phyloP scores from a whole-genome alignment of 768 basidiomycete species.

The Daedalea quercina region DNA sequence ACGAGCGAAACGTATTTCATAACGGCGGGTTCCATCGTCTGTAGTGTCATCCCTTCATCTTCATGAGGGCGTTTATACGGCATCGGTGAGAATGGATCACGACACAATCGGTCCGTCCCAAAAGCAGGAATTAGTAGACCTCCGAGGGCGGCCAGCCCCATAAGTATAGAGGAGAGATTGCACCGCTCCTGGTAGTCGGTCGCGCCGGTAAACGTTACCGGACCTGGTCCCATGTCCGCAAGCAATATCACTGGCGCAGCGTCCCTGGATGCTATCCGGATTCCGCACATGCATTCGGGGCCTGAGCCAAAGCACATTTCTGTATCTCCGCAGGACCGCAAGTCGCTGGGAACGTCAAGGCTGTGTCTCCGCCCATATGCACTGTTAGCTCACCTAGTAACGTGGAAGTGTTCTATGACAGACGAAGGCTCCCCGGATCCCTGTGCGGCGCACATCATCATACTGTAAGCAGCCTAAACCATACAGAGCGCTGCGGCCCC shows the following conservation, averaged over 20 bases:
- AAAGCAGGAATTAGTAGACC: too few species aligned
- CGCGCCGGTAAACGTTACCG: background rate
- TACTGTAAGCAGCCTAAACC: background rate
- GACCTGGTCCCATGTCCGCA: background rate
- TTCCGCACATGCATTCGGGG: background rate
- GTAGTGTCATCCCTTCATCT: too few species aligned
- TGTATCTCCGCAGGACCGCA: slow-evolving; percentile 1
- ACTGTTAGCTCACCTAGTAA: slow-evolving; percentile 16
- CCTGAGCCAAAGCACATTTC: slow-evolving; percentile 3
- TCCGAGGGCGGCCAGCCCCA: too few species aligned
- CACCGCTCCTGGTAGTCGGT: background rate
- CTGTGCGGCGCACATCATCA: slow-evolving; percentile 6
- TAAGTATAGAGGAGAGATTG: too few species aligned
- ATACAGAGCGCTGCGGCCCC: background rate
- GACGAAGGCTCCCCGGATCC: slow-evolving; percentile 1
- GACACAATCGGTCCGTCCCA: too few species aligned
- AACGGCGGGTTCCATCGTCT: too few species aligned
- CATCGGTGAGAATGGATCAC: too few species aligned
- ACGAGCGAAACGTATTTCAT: too few species aligned
- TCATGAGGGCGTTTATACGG: too few species aligned
- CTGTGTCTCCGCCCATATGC: slow-evolving; percentile 4
- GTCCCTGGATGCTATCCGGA: too few species aligned
- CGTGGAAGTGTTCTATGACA: slow-evolving; percentile 13
- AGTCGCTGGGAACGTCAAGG: slow-evolving; percentile 2
- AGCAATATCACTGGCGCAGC: background rate